Evolutionary conservation across 2,329 filamentous ascomycete genomes (phyloP), one percentile per base, ranked within the genome.

Genomic region (Ilyonectria mors-panacis): DNA sequence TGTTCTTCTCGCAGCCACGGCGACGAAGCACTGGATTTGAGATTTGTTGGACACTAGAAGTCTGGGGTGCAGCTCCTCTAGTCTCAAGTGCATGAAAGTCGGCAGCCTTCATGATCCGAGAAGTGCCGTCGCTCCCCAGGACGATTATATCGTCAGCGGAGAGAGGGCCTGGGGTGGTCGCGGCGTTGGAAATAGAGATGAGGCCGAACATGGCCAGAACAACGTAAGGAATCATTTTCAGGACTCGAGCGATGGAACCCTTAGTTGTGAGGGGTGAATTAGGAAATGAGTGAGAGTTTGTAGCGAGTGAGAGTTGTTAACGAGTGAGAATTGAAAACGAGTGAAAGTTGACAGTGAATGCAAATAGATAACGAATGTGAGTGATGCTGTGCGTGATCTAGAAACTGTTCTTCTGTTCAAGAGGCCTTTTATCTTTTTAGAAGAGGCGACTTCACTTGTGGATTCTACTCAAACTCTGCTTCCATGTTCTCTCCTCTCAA

Each of bases 81-180:
- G 56, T 13, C 39, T 73, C 71, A 1, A 74, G 72, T 23, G 33
- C 30, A 1, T 74, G 39, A 5, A 74, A 56, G 6, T 74, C 72
- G 19, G 68, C 37, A 4, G 62, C 70, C 13, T 74, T 74, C 66
- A 74, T 74, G 70, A 74, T 33, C 12, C 65, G 44, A 1, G 63
- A 65, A 6, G 68, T 68, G 2, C 72, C 72, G 17, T 74, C 72
- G 0, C 55, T 59, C 10, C 63, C 65, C n/a, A 74, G 61, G 21
- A 74, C 64, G 10, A 74, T 71, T 21, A 74, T 50, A 33, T 74
- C 68, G 62, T 74, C 72, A 4, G 58, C 21, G 0, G 68, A 51
- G 1, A 74, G 70, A 0, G 61, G 53, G 3, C 58, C 60, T 6
- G 59, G 67, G 4, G 68, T 35, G 0, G 55, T 63, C 4, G 68